Evolutionary conservation across 2,329 filamentous ascomycete genomes (phyloP).

Genomic region (Cryphonectria parasitica): DNA sequence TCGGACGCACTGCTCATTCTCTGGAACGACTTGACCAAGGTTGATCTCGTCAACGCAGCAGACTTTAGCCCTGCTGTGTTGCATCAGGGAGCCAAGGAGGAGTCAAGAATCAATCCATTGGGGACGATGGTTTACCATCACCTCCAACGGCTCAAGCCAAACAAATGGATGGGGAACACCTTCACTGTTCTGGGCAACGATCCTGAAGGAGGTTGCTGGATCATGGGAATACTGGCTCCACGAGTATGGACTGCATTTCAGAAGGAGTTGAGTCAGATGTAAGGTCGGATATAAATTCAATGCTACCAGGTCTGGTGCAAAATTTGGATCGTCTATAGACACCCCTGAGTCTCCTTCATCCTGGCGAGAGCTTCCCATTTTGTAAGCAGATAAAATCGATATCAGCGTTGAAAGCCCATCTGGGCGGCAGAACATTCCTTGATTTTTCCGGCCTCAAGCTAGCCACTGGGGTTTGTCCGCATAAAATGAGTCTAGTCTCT

Average conservation of each 20-base stretch:
- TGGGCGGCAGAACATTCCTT: no score
- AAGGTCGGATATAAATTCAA: not conserved
- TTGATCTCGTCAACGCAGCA: conserved; percentile 38
- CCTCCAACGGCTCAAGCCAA: conserved; percentile 19
- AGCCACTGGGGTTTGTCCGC: no score
- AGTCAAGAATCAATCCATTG: conserved; percentile 27
- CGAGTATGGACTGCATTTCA: not conserved
- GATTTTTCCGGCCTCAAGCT: no score
- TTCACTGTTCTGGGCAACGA: conserved; percentile 36
- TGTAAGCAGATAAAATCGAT: not conserved
- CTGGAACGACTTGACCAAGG: conserved; percentile 46
- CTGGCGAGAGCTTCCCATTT: not conserved
- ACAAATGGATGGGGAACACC: conserved; percentile 26
- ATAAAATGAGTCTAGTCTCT: no score
- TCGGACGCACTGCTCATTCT: conserved; percentile 39
- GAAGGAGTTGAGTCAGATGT: not conserved
- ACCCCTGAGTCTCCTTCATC: not conserved
- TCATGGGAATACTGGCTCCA: conserved; percentile 27
- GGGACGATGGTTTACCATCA: conserved; percentile 33
- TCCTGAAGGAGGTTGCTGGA: conserved; percentile 36
- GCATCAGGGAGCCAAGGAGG: conserved; percentile 13
- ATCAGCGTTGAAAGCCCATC: not conserved
- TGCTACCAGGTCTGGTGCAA: not conserved
- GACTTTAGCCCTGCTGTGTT: conserved; percentile 43
- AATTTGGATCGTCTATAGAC: not conserved